A percentile compares a stretch with the other conserved stretches of the same genome.
Conservation (phyloP, 1,139 yeast genomes). For the Taiozyma sp. region DNA sequence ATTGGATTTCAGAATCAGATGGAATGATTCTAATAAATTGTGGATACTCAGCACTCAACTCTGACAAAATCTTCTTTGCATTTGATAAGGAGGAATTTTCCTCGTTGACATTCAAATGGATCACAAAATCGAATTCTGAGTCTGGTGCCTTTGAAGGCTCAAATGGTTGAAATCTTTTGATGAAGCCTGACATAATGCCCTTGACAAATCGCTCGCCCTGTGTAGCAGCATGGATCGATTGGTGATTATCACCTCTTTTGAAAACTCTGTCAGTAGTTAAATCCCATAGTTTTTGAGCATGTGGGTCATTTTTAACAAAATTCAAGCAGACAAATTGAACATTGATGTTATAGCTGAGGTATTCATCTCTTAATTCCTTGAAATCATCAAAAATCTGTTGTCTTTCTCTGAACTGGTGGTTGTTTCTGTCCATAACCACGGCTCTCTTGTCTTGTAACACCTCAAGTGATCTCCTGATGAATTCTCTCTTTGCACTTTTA, state of each 20-base stretch:
- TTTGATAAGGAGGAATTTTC: slow-evolving; percentile 48
- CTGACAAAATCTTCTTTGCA: slow-evolving; percentile 38
- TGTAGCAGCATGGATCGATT: slow-evolving; percentile 56
- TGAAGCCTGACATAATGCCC: slow-evolving; percentile 68
- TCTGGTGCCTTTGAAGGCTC: slow-evolving; percentile 51
- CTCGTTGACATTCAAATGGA: slow-evolving; percentile 44
- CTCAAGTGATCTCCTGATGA: slow-evolving; percentile 47
- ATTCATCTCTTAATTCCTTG: slow-evolving; percentile 32
- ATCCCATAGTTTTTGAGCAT: slow-evolving; percentile 35
- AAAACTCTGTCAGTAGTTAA: slow-evolving; percentile 57
- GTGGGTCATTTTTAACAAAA: slow-evolving; percentile 43
- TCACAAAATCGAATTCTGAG: slow-evolving; percentile 53
- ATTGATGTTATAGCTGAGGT: slow-evolving; percentile 31
- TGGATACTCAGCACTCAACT: slow-evolving; percentile 39
- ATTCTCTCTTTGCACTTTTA: slow-evolving; percentile 35
- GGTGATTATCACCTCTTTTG: slow-evolving; percentile 84
- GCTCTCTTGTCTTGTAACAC: slow-evolving; percentile 35
- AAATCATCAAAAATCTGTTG: slow-evolving; percentile 57
- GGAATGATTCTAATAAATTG: slow-evolving; percentile 42
- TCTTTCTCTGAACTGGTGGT: slow-evolving; percentile 69
- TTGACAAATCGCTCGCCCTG: slow-evolving; percentile 44
- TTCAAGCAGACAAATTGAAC: slow-evolving; percentile 60
- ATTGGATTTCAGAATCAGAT: slow-evolving; percentile 30
- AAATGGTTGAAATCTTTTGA: slow-evolving; percentile 62
- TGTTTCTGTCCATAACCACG: slow-evolving; percentile 80